A percentile compares a stretch with the other conserved stretches of the same genome.
Evolutionary conservation across 129 eudicot species (phyloP).

Genomic region (Erigeron canadensis): DNA sequence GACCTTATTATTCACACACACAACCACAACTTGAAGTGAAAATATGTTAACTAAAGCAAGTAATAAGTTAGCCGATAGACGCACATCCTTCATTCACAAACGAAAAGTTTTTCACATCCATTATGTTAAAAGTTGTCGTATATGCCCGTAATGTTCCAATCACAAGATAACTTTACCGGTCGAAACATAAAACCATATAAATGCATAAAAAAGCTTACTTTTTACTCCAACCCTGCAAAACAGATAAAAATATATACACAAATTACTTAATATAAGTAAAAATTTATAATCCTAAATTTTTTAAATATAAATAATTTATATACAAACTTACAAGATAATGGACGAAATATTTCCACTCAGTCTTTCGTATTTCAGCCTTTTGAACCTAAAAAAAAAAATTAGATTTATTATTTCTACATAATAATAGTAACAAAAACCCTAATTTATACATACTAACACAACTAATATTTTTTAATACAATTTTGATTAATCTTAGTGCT

Average conservation of each 20-base stretch:
- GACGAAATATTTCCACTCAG: conserved; percentile 79
- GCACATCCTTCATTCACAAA: background rate
- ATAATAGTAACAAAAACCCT: background rate
- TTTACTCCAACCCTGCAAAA: conserved; percentile 97
- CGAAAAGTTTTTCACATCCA: background rate
- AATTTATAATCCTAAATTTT: too few relatives aligned
- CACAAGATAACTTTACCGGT: conserved; percentile 14
- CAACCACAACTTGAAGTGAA: background rate
- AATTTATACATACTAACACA: background rate
- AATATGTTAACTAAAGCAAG: conserved; percentile 5
- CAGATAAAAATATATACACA: conserved; percentile 12
- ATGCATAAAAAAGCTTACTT: conserved; percentile 57
- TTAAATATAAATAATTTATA: too few relatives aligned
- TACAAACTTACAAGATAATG: conserved; percentile 84
- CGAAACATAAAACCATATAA: background rate
- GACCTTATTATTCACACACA: background rate
- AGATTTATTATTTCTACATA: background rate
- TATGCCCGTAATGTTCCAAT: background rate
- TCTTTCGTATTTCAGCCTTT: conserved; percentile 66
- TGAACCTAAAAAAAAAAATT: conserved; percentile 49
- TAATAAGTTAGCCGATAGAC: conserved; percentile 4
- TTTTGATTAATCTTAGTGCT: background rate
- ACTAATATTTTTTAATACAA: background rate
- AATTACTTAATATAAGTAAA: background rate
- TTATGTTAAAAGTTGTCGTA: background rate